Evolutionary conservation across 345 rosid genomes (phyloP).

Genomic region (Diplotaxis tenuifolia): DNA sequence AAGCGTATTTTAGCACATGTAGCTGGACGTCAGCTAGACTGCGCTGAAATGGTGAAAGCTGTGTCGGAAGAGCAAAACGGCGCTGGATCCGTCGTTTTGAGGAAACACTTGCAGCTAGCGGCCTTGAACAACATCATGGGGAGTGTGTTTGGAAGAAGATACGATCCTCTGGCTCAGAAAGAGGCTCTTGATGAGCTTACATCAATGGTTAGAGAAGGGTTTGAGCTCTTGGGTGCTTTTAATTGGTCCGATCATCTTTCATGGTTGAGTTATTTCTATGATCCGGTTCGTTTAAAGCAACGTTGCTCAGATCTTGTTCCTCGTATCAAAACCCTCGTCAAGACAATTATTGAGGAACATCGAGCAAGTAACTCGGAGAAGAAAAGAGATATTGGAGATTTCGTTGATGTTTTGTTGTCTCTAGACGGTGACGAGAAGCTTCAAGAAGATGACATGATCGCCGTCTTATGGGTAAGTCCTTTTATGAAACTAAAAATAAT

Average conservation of each 20-base stretch:
- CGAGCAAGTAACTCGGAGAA: conserved; percentile 20
- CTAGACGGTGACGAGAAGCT: conserved; percentile 74
- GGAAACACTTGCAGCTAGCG: conserved; percentile 70
- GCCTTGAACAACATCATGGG: conserved; percentile 84
- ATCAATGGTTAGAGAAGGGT: conserved; percentile 75
- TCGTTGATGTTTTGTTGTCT: conserved; percentile 76
- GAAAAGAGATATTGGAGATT: conserved; percentile 46
- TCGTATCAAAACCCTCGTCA: conserved; percentile 54
- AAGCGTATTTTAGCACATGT: conserved; percentile 64
- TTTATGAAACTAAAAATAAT: neutral
- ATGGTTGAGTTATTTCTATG: conserved; percentile 58
- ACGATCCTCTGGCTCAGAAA: conserved; percentile 35
- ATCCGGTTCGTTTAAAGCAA: conserved; percentile 49
- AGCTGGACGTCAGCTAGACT: conserved; percentile 53
- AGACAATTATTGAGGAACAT: conserved; percentile 59
- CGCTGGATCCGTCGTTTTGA: conserved; percentile 44
- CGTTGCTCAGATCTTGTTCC: conserved; percentile 81
- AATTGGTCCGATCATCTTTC: conserved; percentile 79
- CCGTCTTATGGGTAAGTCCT: conserved; percentile 74
- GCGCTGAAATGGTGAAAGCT: conserved; percentile 45
- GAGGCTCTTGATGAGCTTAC: conserved; percentile 48
- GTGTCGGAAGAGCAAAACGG: conserved; percentile 44
- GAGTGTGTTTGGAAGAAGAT: conserved; percentile 76
- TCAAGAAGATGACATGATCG: conserved; percentile 76
- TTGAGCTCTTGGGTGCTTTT: conserved; percentile 77